Evolutionary conservation across 306 rosid species (phyloP).

Genomic region (Cercis canadensis): DNA sequence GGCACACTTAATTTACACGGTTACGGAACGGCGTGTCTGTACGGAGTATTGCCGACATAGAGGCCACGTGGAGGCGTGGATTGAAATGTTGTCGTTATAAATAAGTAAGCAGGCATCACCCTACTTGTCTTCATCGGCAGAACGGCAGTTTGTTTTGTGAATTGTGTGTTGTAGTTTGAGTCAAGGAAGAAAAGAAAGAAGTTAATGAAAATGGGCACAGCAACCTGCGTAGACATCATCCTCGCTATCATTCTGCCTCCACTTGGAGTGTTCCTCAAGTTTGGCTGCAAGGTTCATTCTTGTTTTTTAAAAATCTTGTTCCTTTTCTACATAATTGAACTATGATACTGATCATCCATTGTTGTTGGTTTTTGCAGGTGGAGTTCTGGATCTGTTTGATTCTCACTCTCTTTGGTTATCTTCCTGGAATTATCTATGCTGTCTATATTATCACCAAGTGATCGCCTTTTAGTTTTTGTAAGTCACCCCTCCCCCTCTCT

Average conservation of each 20-base stretch:
- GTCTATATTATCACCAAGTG: slow-evolving; percentile 72
- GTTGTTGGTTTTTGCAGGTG: slow-evolving; percentile 45
- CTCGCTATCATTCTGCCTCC: slow-evolving; percentile 86
- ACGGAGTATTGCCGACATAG: neutral
- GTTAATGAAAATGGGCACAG: slow-evolving; percentile 52
- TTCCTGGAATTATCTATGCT: slow-evolving; percentile 86
- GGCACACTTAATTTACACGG: slow-evolving; percentile 20
- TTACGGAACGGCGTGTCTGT: slow-evolving; percentile 42
- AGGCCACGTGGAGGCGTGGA: slow-evolving; percentile 31
- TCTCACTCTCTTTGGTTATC: slow-evolving; percentile 65
- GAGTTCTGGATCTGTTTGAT: slow-evolving; percentile 91
- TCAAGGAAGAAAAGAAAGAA: neutral
- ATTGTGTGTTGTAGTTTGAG: no score
- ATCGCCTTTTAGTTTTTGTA: slow-evolving; percentile 37
- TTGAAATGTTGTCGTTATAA: slow-evolving; percentile 22
- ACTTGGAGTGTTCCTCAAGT: slow-evolving; percentile 91
- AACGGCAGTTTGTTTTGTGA: no score
- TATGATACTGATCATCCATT: no score
- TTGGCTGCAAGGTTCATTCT: slow-evolving; percentile 56
- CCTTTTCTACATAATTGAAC: no score
- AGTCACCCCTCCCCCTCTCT: slow-evolving; percentile 14
- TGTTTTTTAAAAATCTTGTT: no score
- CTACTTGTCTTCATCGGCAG: neutral
- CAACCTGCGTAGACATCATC: slow-evolving; percentile 68
- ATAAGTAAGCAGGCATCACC: neutral